Percentiles rank a stretch among this genome's conserved stretches.
These are phyloP conservation scores for Suhomyces yuchorum DNA, from an alignment of 1,139 yeast genomes.

Conservation along the genomic window DNA sequence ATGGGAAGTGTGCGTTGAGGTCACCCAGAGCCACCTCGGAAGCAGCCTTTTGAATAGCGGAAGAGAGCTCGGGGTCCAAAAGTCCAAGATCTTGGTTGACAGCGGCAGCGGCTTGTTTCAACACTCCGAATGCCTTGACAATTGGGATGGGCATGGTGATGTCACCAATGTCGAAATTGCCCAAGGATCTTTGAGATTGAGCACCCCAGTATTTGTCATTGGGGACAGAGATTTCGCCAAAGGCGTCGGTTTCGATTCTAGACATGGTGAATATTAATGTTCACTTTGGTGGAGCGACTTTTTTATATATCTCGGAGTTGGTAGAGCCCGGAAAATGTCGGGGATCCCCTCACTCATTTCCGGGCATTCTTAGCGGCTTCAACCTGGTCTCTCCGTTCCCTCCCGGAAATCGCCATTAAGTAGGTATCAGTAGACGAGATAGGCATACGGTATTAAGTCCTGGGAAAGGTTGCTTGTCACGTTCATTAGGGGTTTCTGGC, in stretches of 20 bases:
- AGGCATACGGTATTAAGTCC: too few species aligned
- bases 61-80: conserved; percentile 79
- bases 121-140: conserved; percentile 86
- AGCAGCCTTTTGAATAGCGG: conserved; percentile 91
- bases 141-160: conserved; percentile 83
- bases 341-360: neutral
- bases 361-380: neutral
- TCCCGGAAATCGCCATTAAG: neutral
- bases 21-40: conserved; percentile 93
- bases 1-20: conserved; percentile 90
- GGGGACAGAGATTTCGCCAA: conserved; percentile 93
- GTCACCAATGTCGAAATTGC: conserved; percentile 96
- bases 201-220: conserved; percentile 93
- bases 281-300: neutral
- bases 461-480: too few species aligned
- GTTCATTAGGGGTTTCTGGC: too few species aligned
- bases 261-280: conserved; percentile 16
- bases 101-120: conserved; percentile 93
- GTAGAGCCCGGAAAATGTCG: conserved; percentile 7
- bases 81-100: conserved; percentile 82
- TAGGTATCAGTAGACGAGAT: too few species aligned
- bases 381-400: neutral
- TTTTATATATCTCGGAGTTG: conserved; percentile 1
- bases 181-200: conserved; percentile 91
- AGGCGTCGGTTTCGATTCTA: conserved; percentile 91